phyloP scores from a whole-genome alignment of 768 basidiomycete genomes.

The Boletus patriciae region DNA sequence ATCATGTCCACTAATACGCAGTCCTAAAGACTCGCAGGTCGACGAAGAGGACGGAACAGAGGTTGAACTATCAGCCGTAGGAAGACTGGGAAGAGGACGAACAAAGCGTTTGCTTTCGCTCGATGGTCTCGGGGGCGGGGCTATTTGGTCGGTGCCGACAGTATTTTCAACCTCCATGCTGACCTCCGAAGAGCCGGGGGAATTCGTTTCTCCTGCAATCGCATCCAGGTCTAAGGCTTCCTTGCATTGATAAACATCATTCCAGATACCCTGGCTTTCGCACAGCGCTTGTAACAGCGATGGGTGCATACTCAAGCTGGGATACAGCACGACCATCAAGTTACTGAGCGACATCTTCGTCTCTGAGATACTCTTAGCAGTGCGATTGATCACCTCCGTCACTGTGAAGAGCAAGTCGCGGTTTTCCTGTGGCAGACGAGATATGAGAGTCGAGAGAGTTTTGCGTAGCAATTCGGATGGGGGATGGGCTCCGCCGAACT shows the following conservation, averaged over 20 bases:
- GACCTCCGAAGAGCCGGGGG: background rate
- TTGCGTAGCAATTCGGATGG: conserved; percentile 59
- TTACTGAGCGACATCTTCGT: conserved; percentile 96
- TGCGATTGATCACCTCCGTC: conserved; percentile 74
- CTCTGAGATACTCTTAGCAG: conserved; percentile 61
- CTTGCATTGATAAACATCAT: conserved; percentile 20
- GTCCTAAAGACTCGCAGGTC: conserved; percentile 3
- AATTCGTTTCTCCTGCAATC: background rate
- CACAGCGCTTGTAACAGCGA: conserved; percentile 69
- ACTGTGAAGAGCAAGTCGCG: conserved; percentile 83
- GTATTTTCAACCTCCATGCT: background rate
- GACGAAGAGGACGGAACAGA: conserved; percentile 7
- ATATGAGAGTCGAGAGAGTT: conserved; percentile 62
- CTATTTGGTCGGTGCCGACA: background rate
- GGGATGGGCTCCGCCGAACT: conserved; percentile 56
- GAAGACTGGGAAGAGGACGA: conserved; percentile 29
- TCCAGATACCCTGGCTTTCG: conserved; percentile 71
- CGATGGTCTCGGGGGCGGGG: conserved; percentile 1
- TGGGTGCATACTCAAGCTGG: conserved; percentile 79
- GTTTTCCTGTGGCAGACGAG: conserved; percentile 74
- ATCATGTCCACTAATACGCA: background rate
- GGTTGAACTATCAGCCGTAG: conserved; percentile 7
- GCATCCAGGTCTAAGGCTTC: conserved; percentile 7
- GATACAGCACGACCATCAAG: conserved; percentile 83
- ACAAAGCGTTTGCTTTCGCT: conserved; percentile 17